Evolutionary conservation across 306 rosid species (phyloP).

Genomic region (Lupinus albus): DNA sequence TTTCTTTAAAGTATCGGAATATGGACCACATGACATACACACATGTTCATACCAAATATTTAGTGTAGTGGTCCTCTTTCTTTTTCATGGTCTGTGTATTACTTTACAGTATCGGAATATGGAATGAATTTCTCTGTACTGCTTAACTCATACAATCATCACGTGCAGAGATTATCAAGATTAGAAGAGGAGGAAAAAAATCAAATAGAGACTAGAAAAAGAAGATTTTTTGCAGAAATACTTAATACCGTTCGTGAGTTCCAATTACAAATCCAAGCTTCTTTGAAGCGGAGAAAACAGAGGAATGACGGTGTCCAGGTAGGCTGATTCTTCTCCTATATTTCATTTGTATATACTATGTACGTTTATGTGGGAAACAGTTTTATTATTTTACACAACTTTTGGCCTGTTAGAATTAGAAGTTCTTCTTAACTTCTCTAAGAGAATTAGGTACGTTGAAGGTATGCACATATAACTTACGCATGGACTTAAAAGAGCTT

Average conservation of each 20-base stretch:
- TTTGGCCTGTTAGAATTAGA: conserved; percentile 6
- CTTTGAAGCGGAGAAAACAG: conserved; percentile 90
- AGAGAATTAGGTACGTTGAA: conserved; percentile 13
- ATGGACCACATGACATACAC: neutral
- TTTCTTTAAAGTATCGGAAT: conserved; percentile 15
- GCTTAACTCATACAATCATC: conserved; percentile 41
- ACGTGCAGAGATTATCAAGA: conserved; percentile 87
- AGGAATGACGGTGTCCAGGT: conserved; percentile 90
- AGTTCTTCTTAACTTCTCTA: neutral
- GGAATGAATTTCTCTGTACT: conserved; percentile 34
- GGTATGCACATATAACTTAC: neutral
- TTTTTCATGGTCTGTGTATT: conserved; percentile 21
- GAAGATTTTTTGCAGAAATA: conserved; percentile 86
- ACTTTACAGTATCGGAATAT: conserved; percentile 33
- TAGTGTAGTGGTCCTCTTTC: conserved; percentile 9
- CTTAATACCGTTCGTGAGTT: conserved; percentile 93
- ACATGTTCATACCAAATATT: neutral
- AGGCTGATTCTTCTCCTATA: conserved; percentile 32
- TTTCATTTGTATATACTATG: conserved; percentile 24
- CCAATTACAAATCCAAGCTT: conserved; percentile 91
- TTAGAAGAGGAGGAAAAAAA: conserved; percentile 88
- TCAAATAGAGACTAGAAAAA: conserved; percentile 80
- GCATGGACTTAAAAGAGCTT: neutral
- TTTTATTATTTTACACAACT: conserved; percentile 4
- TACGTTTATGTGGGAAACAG: conserved; percentile 23